These are phyloP conservation scores for Vanderwaltozyma verrucispora DNA, from an alignment of 805 yeast species.

Conservation along the genomic window DNA sequence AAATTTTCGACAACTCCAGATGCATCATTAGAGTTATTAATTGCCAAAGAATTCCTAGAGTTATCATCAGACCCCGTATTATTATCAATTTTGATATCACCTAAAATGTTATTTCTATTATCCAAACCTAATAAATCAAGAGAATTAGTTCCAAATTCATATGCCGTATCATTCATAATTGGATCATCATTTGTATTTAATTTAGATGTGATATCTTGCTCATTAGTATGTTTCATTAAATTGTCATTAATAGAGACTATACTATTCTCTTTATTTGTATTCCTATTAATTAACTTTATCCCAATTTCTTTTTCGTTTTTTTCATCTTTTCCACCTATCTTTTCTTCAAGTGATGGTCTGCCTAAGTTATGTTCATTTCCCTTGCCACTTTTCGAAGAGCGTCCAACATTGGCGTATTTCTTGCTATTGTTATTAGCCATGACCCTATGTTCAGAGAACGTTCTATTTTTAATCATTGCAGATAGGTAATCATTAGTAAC, in stretches of 20 bases:
- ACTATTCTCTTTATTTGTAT: no score
- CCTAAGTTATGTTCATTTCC: no score
- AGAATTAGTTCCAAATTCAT: slow-evolving; percentile 1
- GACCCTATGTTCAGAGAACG: no score
- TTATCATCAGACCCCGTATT: not conserved
- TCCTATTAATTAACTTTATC: no score
- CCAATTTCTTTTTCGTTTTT: no score
- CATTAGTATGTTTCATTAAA: not conserved
- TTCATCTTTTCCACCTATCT: no score
- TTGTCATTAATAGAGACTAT: not conserved
- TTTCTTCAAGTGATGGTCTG: no score
- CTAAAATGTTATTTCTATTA: slow-evolving; percentile 3
- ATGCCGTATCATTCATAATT: slow-evolving; percentile 1
- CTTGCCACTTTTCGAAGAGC: no score
- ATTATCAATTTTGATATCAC: not conserved
- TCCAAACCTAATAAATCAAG: slow-evolving; percentile 3
- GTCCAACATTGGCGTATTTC: not conserved
- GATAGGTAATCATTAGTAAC: slow-evolving; percentile 1
- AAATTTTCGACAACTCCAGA: slow-evolving; percentile 3
- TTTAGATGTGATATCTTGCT: not conserved
- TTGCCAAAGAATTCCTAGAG: not conserved
- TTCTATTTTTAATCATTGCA: no score
- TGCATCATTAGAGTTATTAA: not conserved
- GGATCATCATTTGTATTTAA: slow-evolving; percentile 3
- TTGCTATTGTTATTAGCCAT: not conserved